Conservation (phyloP, 2,329 filamentous ascomycete genomes). For the Epichloe aotearoae region DNA sequence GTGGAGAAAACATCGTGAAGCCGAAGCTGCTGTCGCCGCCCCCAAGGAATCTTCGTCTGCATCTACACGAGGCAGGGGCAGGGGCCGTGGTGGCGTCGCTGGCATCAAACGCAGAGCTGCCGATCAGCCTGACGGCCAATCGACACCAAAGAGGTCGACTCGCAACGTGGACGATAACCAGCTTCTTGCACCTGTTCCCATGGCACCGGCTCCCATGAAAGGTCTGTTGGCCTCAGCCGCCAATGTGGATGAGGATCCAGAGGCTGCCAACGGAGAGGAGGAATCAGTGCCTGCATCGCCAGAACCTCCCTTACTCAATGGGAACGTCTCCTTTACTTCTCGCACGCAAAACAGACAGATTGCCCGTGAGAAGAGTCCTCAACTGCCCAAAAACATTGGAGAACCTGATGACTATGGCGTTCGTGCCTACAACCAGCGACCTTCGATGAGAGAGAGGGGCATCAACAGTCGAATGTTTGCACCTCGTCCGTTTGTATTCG, state of each 20-base stretch:
- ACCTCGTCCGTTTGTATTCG: slow-evolving; percentile 33
- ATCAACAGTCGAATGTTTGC: slow-evolving; percentile 40
- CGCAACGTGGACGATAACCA: slow-evolving; percentile 18
- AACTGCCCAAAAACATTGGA: slow-evolving; percentile 24
- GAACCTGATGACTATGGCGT: slow-evolving; percentile 41
- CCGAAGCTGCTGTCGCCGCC: slow-evolving; percentile 23
- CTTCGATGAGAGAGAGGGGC: slow-evolving; percentile 26
- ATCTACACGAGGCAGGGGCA: slow-evolving; percentile 17
- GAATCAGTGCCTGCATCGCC: slow-evolving; percentile 24
- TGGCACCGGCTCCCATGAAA: slow-evolving; percentile 20
- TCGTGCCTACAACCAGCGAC: slow-evolving; percentile 27
- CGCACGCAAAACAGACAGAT: slow-evolving; percentile 16
- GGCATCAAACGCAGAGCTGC: slow-evolving; percentile 37
- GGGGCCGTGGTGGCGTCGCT: slow-evolving; percentile 20
- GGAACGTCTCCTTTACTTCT: slow-evolving; percentile 11
- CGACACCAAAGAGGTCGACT: slow-evolving; percentile 34
- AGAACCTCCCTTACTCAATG: slow-evolving; percentile 19
- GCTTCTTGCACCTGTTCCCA: slow-evolving; percentile 12
- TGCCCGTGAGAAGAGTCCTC: slow-evolving; percentile 25
- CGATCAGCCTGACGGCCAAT: slow-evolving; percentile 35
- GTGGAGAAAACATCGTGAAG: slow-evolving; percentile 24
- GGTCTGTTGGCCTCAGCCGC: slow-evolving; percentile 27
- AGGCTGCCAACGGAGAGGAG: slow-evolving; percentile 21
- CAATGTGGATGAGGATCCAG: slow-evolving; percentile 21
- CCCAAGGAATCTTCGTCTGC: slow-evolving; percentile 13